phyloP scores from a whole-genome alignment of 495 filamentous ascomycete species.

The Hypoxylon perforatum region DNA sequence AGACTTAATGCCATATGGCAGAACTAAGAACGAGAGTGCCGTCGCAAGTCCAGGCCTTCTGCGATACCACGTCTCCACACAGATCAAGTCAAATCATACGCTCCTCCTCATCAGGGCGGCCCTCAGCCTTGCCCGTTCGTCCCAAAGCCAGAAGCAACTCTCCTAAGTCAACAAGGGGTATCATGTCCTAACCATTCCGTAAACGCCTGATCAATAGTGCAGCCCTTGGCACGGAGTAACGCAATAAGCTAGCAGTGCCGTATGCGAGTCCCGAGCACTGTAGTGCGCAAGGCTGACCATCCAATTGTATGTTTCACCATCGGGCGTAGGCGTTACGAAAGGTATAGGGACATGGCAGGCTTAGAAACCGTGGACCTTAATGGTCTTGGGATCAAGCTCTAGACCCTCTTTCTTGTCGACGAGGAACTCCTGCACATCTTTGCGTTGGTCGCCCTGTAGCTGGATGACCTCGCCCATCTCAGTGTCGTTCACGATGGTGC shows the following conservation, averaged over 20 bases:
- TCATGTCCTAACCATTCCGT: conserved; percentile 49
- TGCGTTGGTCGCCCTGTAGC: conserved; percentile 98
- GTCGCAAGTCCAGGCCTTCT: conserved; percentile 29
- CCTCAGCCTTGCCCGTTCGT: conserved; percentile 20
- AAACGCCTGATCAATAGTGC: conserved; percentile 49
- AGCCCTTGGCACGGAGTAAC: conserved; percentile 42
- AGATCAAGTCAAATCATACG: conserved; percentile 30
- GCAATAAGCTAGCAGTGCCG: conserved; percentile 31
- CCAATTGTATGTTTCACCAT: conserved; percentile 32
- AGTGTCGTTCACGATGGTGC: conserved; percentile 95
- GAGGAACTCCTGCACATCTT: conserved; percentile 97
- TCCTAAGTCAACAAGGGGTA: conserved; percentile 45
- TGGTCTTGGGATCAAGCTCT: conserved; percentile 92
- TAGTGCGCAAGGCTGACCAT: conserved; percentile 40
- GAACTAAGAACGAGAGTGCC: conserved; percentile 39
- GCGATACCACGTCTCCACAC: conserved; percentile 31
- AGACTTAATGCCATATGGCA: conserved; percentile 25
- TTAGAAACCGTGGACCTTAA: conserved; percentile 94
- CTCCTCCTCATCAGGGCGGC: conserved; percentile 11
- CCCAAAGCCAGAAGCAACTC: conserved; percentile 30
- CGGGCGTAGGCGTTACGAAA: conserved; percentile 39
- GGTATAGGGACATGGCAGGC: conserved; percentile 49
- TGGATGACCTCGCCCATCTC: conserved; percentile 99
- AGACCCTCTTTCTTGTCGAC: conserved; percentile 93
- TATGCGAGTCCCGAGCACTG: conserved; percentile 16